Evolutionary conservation across 23 red algal genomes (phyloP).

Genomic region (Agarophyton chilense): DNA sequence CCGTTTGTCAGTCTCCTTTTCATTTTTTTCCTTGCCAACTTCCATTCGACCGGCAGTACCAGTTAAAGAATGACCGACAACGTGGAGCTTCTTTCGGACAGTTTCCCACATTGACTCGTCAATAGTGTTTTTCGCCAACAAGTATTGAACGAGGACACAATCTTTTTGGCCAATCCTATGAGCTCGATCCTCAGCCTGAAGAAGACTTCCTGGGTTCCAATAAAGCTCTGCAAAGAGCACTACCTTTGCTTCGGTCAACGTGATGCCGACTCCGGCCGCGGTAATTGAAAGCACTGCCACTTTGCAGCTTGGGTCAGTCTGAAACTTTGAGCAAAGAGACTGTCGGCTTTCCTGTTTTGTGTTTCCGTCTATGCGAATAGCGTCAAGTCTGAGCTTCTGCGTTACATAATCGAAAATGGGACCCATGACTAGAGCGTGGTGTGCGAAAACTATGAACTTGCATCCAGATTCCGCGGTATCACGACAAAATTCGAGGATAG

Average conservation of each 20-base stretch:
- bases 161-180: constrained; percentile 86
- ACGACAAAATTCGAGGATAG: constrained; percentile 56
- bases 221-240: constrained; percentile 88
- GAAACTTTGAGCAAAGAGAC: constrained; percentile 64
- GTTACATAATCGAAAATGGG: constrained; percentile 38
- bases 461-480: constrained; percentile 57
- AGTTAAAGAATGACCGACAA: constrained; percentile 73
- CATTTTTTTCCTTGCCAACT: constrained; percentile 41
- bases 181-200: constrained; percentile 88
- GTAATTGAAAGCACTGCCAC: constrained; percentile 82
- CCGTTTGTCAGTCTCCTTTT: neutral
- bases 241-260: constrained; percentile 72
- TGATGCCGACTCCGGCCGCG: constrained; percentile 82
- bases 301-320: constrained; percentile 46
- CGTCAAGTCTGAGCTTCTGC: constrained; percentile 42
- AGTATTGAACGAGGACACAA: constrained; percentile 72
- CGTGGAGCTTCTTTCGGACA: constrained; percentile 61
- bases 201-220: constrained; percentile 87
- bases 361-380: constrained; percentile 73
- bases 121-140: constrained; percentile 71
- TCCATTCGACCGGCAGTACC: constrained; percentile 66
- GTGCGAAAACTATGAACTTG: constrained; percentile 80
- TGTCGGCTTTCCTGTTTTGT: constrained; percentile 64
- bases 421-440: constrained; percentile 62
- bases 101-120: constrained; percentile 81